Evolutionary conservation across 768 basidiomycete genomes (phyloP).

Genomic region (Crepidotus variabilis): DNA sequence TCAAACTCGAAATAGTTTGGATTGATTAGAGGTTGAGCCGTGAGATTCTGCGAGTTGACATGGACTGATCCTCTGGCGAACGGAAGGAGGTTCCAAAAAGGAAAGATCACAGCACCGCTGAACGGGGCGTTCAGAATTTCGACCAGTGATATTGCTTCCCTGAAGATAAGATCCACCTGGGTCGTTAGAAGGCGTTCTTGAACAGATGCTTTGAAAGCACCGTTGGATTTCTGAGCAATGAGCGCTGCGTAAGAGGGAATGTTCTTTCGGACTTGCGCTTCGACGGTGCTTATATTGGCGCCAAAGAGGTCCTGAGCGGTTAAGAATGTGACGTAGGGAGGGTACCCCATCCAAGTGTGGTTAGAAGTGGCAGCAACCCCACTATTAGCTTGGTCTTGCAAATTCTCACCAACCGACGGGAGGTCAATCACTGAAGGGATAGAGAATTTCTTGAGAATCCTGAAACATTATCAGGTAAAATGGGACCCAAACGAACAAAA

Average conservation of each 20-base stretch:
- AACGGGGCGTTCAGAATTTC: not conserved
- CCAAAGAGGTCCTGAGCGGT: not conserved
- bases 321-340: not conserved
- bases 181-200: not conserved
- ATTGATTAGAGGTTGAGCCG: not conserved
- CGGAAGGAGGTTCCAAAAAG: not conserved
- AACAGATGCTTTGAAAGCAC: not conserved
- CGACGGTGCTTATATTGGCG: not conserved
- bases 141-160: not conserved
- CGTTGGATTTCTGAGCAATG: not conserved
- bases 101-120: not conserved
- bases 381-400: not conserved
- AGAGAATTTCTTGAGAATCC: not conserved
- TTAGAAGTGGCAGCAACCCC: not conserved
- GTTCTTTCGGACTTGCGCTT: not conserved
- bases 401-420: not conserved
- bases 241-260: not conserved
- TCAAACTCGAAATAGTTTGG: slow-evolving; percentile 1
- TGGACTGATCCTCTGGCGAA: slow-evolving; percentile 1
- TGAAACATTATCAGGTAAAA: not conserved
- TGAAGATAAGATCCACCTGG: not conserved
- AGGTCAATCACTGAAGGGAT: slow-evolving; percentile 1
- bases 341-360: not conserved
- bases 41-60: not conserved
- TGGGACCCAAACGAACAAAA: not conserved